Conservation (phyloP, 371 early-diverging fungal species). For the Mycotypha africana region DNA sequence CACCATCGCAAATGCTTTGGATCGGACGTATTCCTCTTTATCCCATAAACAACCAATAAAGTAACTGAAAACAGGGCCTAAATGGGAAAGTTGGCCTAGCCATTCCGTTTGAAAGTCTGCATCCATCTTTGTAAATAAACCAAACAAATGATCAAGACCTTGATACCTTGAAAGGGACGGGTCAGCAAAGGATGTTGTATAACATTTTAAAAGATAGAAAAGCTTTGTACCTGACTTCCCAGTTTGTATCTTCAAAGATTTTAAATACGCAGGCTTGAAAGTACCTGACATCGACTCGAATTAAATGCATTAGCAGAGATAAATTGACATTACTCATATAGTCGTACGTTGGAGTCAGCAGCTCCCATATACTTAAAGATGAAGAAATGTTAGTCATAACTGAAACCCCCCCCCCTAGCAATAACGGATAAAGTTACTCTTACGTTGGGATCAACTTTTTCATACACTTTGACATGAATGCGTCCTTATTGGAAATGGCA, state of each 20-base stretch:
- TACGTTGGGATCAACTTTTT: constrained; percentile 36
- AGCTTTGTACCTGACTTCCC: constrained; percentile 42
- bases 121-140: constrained; percentile 52
- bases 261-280: constrained; percentile 41
- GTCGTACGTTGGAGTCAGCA: constrained; percentile 34
- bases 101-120: constrained; percentile 44
- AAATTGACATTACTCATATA: constrained; percentile 30
- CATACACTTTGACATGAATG: constrained; percentile 28
- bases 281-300: constrained; percentile 26
- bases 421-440: constrained; percentile 11
- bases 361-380: constrained; percentile 39
- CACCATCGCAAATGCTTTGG: constrained; percentile 40
- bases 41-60: constrained; percentile 48
- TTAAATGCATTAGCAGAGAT: constrained; percentile 38
- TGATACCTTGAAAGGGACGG: too few relatives aligned
- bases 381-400: not conserved
- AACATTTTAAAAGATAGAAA: not conserved
- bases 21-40: constrained; percentile 50
- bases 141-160: constrained; percentile 46
- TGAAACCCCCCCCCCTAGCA: too few relatives aligned
- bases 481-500: constrained; percentile 27
- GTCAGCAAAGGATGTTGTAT: not conserved
- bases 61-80: constrained; percentile 50
- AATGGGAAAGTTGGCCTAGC: constrained; percentile 34
- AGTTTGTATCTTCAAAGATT: constrained; percentile 37